phyloP scores from a whole-genome alignment of 108 stramenopile species.

The Fistulifera pelliculosa region DNA sequence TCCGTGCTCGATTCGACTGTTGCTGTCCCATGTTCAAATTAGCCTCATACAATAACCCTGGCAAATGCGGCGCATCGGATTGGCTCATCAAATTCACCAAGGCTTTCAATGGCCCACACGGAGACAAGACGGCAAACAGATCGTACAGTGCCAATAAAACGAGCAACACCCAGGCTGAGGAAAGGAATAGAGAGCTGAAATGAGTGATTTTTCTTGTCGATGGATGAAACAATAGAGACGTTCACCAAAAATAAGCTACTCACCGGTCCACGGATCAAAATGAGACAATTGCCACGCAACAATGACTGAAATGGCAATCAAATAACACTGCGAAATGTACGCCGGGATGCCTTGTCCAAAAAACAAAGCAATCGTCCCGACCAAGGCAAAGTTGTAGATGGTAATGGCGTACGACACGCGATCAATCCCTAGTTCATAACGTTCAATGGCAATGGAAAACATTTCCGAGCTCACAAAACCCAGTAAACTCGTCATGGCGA shows the following conservation, averaged over 20 bases:
- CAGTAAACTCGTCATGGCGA: constrained; percentile 71
- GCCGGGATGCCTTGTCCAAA: constrained; percentile 86
- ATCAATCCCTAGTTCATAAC: constrained; percentile 70
- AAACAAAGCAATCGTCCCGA: constrained; percentile 87
- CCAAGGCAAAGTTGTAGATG: constrained; percentile 91
- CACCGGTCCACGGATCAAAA: constrained; percentile 85
- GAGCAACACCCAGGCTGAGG: constrained; percentile 78
- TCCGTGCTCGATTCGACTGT: background rate
- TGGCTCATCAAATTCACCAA: constrained; percentile 81
- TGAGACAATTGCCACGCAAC: constrained; percentile 91
- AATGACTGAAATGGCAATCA: constrained; percentile 82
- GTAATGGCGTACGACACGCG: constrained; percentile 64
- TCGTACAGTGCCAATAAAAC: constrained; percentile 94
- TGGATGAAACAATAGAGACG: no score
- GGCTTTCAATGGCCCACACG: constrained; percentile 90
- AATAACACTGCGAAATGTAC: constrained; percentile 81
- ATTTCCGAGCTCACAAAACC: constrained; percentile 76
- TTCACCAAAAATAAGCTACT: no score
- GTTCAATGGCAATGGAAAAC: constrained; percentile 57
- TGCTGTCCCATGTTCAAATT: background rate
- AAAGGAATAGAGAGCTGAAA: no score
- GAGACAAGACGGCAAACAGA: constrained; percentile 90
- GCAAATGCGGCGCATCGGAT: constrained; percentile 80
- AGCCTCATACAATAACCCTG: constrained; percentile 96
- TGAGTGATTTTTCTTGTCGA: no score